Conservation (phyloP, 768 basidiomycete species). For the Gloeophyllum trabeum region DNA sequence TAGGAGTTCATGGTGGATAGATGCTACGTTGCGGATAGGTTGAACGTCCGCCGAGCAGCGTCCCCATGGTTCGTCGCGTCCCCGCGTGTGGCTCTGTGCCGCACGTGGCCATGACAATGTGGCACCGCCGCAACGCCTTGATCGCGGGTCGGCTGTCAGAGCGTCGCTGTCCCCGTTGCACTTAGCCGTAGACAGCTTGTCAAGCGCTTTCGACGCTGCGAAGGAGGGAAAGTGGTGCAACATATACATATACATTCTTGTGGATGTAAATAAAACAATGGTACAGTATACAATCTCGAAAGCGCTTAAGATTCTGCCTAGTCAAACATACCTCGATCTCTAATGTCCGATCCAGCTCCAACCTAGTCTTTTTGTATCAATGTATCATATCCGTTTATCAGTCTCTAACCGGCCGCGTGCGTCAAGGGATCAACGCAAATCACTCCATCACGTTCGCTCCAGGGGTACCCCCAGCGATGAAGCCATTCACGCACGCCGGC, state of each 20-base stretch:
- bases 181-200: too few relatives aligned
- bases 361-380: constrained; percentile 7
- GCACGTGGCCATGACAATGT: background rate
- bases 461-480: constrained; percentile 91
- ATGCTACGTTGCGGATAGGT: background rate
- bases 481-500: constrained; percentile 86
- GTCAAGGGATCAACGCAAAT: constrained; percentile 83
- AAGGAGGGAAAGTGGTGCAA: too few relatives aligned
- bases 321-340: background rate
- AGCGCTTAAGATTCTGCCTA: background rate
- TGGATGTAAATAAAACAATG: background rate
- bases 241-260: too few relatives aligned
- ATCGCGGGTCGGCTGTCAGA: too few relatives aligned
- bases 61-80: background rate
- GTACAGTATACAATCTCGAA: too few relatives aligned
- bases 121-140: too few relatives aligned
- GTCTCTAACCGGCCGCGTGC: constrained; percentile 24
- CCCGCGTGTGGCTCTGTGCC: background rate
- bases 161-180: too few relatives aligned
- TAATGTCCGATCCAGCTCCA: too few relatives aligned
- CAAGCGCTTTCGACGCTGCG: too few relatives aligned
- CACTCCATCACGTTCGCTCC: constrained; percentile 87
- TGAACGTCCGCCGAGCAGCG: background rate
- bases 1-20: too few relatives aligned
- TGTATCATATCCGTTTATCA: background rate